A percentile compares a stretch with the other conserved stretches of the same genome.
Evolutionary conservation across 495 filamentous ascomycete genomes (phyloP).

Genomic region (Hyaloscypha finlandica): DNA sequence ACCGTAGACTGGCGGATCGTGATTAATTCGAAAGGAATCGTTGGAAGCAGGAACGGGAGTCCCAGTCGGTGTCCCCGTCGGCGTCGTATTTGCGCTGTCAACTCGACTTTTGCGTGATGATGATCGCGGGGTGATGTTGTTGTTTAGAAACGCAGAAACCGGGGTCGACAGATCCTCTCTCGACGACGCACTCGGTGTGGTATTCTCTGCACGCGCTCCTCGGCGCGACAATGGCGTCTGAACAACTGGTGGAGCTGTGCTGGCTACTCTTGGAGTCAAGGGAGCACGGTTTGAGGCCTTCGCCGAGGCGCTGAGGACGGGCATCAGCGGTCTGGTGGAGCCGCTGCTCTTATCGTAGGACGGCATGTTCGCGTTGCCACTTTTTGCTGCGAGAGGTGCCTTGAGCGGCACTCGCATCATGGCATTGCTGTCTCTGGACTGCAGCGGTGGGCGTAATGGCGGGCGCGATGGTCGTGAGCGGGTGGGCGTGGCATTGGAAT

Average conservation of each 20-base stretch:
- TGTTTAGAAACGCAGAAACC: conserved; percentile 56
- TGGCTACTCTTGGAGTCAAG: conserved; percentile 54
- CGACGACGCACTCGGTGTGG: conserved; percentile 32
- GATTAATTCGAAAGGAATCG: conserved; percentile 23
- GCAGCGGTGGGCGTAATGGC: conserved; percentile 23
- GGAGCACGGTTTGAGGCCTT: conserved; percentile 40
- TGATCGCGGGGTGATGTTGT: conserved; percentile 74
- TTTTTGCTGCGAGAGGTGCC: conserved; percentile 24
- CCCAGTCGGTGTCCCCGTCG: conserved; percentile 53
- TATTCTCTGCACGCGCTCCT: conserved; percentile 37
- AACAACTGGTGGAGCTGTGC: conserved; percentile 32
- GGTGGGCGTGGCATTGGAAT: conserved; percentile 36
- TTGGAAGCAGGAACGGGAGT: conserved; percentile 40
- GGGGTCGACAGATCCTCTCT: conserved; percentile 51
- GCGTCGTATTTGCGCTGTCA: conserved; percentile 63
- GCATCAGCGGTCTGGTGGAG: conserved; percentile 44
- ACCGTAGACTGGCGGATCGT: conserved; percentile 24
- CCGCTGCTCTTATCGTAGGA: conserved; percentile 54
- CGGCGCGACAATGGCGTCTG: conserved; percentile 42
- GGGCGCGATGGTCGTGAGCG: conserved; percentile 19
- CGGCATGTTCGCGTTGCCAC: conserved; percentile 44
- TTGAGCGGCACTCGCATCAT: conserved; percentile 35
- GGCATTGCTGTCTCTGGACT: conserved; percentile 33
- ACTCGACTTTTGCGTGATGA: conserved; percentile 65
- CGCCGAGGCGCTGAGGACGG: conserved; percentile 49